Conservation (phyloP, 345 rosid species). For the Acer yangbiense region DNA sequence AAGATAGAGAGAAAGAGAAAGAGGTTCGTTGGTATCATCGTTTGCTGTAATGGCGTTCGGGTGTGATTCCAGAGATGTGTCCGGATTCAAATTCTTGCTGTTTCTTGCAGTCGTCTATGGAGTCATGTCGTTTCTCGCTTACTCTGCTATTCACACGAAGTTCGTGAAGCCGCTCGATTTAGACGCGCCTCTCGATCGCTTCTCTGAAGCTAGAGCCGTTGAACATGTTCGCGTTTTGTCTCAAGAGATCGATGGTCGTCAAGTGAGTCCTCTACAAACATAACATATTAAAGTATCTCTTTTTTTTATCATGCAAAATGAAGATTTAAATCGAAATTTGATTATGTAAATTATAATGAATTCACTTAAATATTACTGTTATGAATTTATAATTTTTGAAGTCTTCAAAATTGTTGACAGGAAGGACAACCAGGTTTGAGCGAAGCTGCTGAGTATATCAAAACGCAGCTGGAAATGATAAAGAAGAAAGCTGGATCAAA, state of each 20-base stretch:
- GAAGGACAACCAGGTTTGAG: constrained; percentile 88
- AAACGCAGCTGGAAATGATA: constrained; percentile 59
- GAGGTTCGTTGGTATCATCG: background rate
- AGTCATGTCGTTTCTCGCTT: constrained; percentile 59
- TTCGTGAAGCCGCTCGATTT: constrained; percentile 63
- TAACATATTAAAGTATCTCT: background rate
- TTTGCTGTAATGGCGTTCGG: constrained; percentile 48
- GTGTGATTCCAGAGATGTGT: constrained; percentile 54
- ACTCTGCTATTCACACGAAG: constrained; percentile 64
- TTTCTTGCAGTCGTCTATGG: constrained; percentile 56
- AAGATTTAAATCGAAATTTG: too few relatives aligned
- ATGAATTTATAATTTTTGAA: background rate
- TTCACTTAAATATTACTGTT: background rate
- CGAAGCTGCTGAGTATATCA: constrained; percentile 84
- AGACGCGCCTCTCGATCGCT: constrained; percentile 87
- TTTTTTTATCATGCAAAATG: too few relatives aligned
- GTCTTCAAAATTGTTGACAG: constrained; percentile 34
- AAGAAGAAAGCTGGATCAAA: constrained; percentile 80
- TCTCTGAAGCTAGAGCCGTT: constrained; percentile 92
- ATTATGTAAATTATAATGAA: too few relatives aligned
- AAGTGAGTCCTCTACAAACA: constrained; percentile 47
- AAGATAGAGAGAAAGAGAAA: background rate
- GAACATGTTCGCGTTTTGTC: constrained; percentile 78
- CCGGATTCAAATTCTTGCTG: constrained; percentile 66
- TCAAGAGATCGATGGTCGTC: constrained; percentile 79